A percentile compares a stretch with the other conserved stretches of the same genome.
phyloP scores from a whole-genome alignment of 1,139 yeast species.

The Yamadazyma diddensiae region DNA sequence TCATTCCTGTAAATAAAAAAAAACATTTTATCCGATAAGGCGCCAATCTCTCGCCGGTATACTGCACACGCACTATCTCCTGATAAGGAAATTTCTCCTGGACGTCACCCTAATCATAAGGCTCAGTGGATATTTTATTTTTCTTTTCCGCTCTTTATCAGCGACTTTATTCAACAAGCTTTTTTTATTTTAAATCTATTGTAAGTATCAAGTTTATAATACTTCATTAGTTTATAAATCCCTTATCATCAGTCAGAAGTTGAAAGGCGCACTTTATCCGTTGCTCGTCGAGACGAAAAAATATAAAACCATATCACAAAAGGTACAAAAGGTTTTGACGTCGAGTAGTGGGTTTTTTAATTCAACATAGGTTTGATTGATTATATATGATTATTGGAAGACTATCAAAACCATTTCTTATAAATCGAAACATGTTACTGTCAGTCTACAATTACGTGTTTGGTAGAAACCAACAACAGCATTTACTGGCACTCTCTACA shows the following conservation, averaged over 20 bases:
- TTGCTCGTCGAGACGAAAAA: conserved; percentile 6
- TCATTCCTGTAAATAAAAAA: conserved; percentile 3
- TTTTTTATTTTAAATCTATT: neutral
- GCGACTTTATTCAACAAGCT: neutral
- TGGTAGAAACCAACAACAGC: conserved; percentile 7
- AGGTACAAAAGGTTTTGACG: neutral
- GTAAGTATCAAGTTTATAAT: neutral
- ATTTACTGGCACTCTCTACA: conserved; percentile 5
- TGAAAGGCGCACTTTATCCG: conserved; percentile 2
- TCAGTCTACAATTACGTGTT: conserved; percentile 12
- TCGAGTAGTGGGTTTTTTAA: neutral
- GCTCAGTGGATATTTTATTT: neutral
- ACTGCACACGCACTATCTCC: conserved; percentile 4
- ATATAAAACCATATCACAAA: neutral
- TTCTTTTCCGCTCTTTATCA: neutral
- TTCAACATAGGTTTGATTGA: neutral
- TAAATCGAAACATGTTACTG: conserved; percentile 8
- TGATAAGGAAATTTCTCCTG: conserved; percentile 7
- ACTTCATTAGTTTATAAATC: neutral
- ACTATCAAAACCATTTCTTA: neutral
- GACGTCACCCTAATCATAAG: too few relatives aligned
- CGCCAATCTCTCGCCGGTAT: neutral
- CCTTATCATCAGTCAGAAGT: neutral
- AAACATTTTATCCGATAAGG: neutral
- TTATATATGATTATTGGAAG: conserved; percentile 4